Evolutionary conservation across 1,139 yeast genomes (phyloP).

Genomic region (Magnusiomyces tetraspermus): DNA sequence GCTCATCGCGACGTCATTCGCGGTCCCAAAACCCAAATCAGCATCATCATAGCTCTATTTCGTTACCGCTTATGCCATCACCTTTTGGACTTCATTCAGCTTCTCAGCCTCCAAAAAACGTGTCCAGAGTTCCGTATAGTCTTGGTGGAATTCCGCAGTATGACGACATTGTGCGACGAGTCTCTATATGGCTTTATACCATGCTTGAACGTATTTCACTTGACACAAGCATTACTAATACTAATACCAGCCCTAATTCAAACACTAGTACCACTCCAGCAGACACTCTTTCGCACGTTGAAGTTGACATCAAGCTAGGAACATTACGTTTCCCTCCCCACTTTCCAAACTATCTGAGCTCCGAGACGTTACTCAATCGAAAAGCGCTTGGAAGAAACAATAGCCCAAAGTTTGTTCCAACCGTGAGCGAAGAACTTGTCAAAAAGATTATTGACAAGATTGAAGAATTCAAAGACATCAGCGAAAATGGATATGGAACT

Average conservation of each 20-base stretch:
- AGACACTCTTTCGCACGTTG: too few species aligned
- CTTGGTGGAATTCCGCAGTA: not conserved
- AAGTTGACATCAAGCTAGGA: not conserved
- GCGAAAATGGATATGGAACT: too few species aligned
- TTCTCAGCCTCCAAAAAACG: not conserved
- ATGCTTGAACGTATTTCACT: too few species aligned
- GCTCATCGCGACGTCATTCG: not conserved
- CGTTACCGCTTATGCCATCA: not conserved
- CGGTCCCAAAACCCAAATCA: not conserved
- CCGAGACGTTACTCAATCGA: not conserved
- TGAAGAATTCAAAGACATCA: too few species aligned
- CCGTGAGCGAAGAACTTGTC: too few species aligned
- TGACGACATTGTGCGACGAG: not conserved
- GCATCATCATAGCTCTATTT: not conserved
- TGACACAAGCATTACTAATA: not conserved
- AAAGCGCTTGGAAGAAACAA: not conserved
- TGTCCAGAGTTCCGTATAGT: not conserved
- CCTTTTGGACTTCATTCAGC: not conserved
- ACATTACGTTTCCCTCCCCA: not conserved
- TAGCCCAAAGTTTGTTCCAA: too few species aligned
- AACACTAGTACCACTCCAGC: too few species aligned
- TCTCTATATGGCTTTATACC: not conserved
- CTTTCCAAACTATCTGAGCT: not conserved
- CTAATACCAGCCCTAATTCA: not conserved
- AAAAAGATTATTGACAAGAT: too few species aligned